phyloP scores from a whole-genome alignment of 345 rosid genomes.

The Camelina sativa region DNA sequence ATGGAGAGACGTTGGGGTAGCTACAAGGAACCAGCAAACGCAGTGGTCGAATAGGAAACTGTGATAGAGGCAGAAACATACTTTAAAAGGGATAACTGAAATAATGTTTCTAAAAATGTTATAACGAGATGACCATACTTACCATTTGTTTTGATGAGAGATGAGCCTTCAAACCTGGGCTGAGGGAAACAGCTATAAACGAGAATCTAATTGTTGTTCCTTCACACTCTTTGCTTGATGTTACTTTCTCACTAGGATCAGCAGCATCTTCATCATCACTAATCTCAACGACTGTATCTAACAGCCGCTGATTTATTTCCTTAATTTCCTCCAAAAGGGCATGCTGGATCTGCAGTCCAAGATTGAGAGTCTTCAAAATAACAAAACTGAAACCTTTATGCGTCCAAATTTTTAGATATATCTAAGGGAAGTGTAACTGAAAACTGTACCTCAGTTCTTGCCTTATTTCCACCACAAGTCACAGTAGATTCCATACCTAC shows the following conservation, averaged over 20 bases:
- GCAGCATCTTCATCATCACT: no score
- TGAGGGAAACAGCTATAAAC: no score
- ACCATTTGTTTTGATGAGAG: conserved; percentile 72
- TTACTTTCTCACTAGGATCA: no score
- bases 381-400: conserved; percentile 11
- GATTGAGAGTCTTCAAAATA: conserved; percentile 3
- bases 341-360: conserved; percentile 60
- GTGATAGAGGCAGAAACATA: conserved; percentile 33
- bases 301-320: no score
- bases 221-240: no score
- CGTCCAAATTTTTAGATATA: conserved; percentile 27
- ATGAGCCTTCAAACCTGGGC: conserved; percentile 2
- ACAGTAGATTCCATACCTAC: conserved; percentile 88
- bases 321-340: conserved; percentile 52
- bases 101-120: background rate
- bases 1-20: conserved; percentile 81
- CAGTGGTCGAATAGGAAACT: conserved; percentile 82
- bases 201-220: no score
- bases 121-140: conserved; percentile 20
- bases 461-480: conserved; percentile 71
- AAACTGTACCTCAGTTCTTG: conserved; percentile 58
- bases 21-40: conserved; percentile 72
- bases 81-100: background rate
- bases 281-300: no score
- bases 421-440: background rate